A percentile compares a stretch with the other conserved stretches of the same genome.
These are phyloP conservation scores for Uronychia binucleata DNA, from an alignment of 73 alveolate species.

Conservation along the genomic window DNA sequence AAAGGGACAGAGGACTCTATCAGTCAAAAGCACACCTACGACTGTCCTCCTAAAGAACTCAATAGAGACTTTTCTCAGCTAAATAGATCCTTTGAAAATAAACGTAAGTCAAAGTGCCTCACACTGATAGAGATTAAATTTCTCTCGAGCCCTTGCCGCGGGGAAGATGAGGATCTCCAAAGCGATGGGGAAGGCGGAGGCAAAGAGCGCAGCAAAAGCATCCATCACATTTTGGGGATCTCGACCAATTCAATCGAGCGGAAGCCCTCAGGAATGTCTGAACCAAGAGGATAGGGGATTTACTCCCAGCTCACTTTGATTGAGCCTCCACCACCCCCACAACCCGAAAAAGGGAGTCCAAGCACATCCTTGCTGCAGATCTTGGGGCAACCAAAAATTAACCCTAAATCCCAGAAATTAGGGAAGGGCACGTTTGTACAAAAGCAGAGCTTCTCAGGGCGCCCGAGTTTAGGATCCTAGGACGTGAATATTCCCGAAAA, in stretches of 20 bases:
- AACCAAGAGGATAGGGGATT: background rate
- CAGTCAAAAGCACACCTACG: background rate
- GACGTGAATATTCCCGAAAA: too few relatives aligned
- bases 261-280: background rate
- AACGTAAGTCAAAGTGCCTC: background rate
- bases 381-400: background rate
- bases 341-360: background rate
- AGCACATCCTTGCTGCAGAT: background rate
- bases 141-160: background rate
- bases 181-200: background rate
- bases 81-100: background rate
- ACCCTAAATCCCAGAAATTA: too few relatives aligned
- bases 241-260: background rate
- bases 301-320: background rate
- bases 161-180: background rate
- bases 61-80: background rate
- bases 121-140: background rate
- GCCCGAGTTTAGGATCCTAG: too few relatives aligned
- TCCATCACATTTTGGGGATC: background rate
- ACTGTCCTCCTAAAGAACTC: background rate
- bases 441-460: too few relatives aligned
- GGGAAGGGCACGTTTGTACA: too few relatives aligned
- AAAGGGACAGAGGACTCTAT: background rate
- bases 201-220: background rate
- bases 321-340: background rate